Base-by-base conservation (phyloP, 495 filamentous ascomycete genomes). In the Monascus purpureus region DNA sequence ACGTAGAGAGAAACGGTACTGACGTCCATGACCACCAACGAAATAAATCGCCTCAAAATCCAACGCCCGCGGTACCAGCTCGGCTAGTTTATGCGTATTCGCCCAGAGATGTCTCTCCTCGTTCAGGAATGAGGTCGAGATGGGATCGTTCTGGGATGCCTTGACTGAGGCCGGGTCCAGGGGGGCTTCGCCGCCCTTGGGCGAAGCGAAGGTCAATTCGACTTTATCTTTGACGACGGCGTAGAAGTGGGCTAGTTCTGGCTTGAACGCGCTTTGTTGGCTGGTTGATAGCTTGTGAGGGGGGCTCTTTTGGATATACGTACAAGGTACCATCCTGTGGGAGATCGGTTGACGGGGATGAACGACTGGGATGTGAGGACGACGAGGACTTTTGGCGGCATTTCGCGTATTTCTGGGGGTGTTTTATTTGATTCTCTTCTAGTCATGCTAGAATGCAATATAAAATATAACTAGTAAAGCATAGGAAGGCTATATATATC, bases 11-110 rank as follows among this genome's bases (percentile, higher is more conserved):
- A 30, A 15, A 17, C 5, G n/a, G 8, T n/a, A 57, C 70, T 30
- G 54, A 74, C 71, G 79, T n/a, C 80, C 80, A 53, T 84, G 75
- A 15, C 80, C 80, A 41, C 81, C 81, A 8, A 81, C 77, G 49
- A 68, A 82, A 50, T 77, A 82, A 27, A 85, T 52, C 15, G 73
- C 79, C 32, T 72, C 78, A 44, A 73, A 84, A 27, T 82, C 73
- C 25, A 37, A 48, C 0, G 66, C 65, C 17, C 60, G 59, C 0
- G 71, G 67, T 0, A 65, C 25, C 29, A 79, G 59, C 2, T 59
- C 45, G 0, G 52, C 38, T 1, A 84, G 46, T 35, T 65, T 64
- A 2, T 60, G 37, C 0, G 79, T 82, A 18, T 74, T 61, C 44
- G 72, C 70, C 75, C 77, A 85, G 3, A 80, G 51, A 2, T 52